Evolutionary conservation across 2,329 filamentous ascomycete genomes (phyloP), one percentile per base, ranked within the genome.

Genomic region (Periconia sp.): DNA sequence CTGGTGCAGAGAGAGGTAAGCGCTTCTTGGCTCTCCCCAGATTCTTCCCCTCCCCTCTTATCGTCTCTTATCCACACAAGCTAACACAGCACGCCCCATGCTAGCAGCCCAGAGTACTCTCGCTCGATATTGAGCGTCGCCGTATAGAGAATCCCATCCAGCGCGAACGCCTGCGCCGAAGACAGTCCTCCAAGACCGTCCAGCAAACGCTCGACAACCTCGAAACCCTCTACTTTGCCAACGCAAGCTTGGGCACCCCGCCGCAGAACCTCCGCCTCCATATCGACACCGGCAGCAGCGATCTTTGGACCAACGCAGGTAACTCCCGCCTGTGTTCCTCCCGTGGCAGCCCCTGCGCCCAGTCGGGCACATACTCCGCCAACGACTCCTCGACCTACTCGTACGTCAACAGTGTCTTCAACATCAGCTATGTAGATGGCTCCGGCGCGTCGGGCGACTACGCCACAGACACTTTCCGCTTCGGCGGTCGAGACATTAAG

Each of bases 381-480:
- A 88, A 89, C 68, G 74, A 79, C 1, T 96, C 91, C 0, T 91
- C 89, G 1, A 90, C 91, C 2, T 93, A 92, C 73, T 66, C 81
- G 33, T 91, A 87, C 68, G 74, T 96, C 50, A 86, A 85, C 58
- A 86, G 83, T 66, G 80, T 85, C 55, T 96, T 97, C 78, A 92
- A 93, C 75, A 96, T 96, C 59, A 86, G 86, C 1, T 96, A 96
- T 61, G 88, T 89, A 41, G 92, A 96, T 73, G 90, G 90, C 44
- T 89, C 89, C 0, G 85, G 86, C 6, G 89, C 91, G 0, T 71
- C 77, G 1, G 92, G 92, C 33, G 89, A 94, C 73, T 96, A 96
- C 70, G 90, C 85, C 2, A 86, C 83, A 5, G 92, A 97, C 67
- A 88, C 81, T 0, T 76, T 96, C 53, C 76, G 74, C 5, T 77